Evolutionary conservation across 257 asterid genomes (phyloP).

Genomic region (Rehmannia glutinosa): DNA sequence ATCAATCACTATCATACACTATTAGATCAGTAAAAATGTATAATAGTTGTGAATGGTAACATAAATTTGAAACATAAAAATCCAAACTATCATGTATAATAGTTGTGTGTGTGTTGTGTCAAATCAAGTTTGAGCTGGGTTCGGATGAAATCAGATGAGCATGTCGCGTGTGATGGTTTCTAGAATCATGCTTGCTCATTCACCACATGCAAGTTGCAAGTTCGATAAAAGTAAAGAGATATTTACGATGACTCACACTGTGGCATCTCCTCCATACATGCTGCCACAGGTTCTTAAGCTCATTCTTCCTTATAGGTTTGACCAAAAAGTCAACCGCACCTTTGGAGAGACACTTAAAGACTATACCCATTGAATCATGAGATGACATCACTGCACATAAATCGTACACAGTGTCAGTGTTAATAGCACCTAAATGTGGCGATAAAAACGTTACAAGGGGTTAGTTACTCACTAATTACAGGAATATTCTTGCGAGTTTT

Average conservation of each 20-base stretch:
- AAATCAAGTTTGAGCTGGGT: constrained; percentile 3
- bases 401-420: constrained; percentile 24
- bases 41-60: background rate
- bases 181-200: background rate
- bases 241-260: constrained; percentile 50
- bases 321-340: constrained; percentile 98
- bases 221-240: background rate
- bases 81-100: background rate
- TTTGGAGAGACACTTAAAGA: constrained; percentile 83
- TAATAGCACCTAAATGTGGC: constrained; percentile 18
- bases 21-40: too few relatives aligned
- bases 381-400: constrained; percentile 92
- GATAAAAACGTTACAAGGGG: constrained; percentile 2
- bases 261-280: constrained; percentile 96
- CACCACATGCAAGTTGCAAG: constrained; percentile 7
- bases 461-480: constrained; percentile 68
- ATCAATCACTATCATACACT: too few relatives aligned
- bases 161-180: background rate
- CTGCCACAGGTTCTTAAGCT: constrained; percentile 96
- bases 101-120: background rate
- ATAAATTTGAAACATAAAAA: background rate
- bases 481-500: constrained; percentile 73
- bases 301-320: constrained; percentile 91
- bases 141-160: background rate
- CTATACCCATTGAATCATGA: constrained; percentile 89